phyloP scores from a whole-genome alignment of 2,329 filamentous ascomycete species.

The Podosphaera leucotricha region DNA sequence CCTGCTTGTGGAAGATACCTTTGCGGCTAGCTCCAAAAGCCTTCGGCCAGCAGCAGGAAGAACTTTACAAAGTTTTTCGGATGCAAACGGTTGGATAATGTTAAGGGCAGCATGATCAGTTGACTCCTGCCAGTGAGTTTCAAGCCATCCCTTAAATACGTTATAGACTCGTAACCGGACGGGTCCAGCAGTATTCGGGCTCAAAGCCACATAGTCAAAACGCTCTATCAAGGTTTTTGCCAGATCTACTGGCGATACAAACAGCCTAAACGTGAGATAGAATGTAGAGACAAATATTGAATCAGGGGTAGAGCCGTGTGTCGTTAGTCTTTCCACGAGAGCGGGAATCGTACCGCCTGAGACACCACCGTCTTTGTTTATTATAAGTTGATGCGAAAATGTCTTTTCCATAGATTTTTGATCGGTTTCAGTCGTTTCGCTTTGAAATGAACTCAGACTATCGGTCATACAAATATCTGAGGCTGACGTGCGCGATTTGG shows the following conservation, averaged over 20 bases:
- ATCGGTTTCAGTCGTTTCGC: constrained; percentile 61
- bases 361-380: constrained; percentile 89
- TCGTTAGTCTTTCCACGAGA: constrained; percentile 81
- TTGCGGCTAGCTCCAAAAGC: constrained; percentile 56
- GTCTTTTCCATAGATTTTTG: constrained; percentile 75
- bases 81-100: constrained; percentile 59
- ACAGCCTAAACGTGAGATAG: constrained; percentile 86
- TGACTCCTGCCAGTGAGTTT: constrained; percentile 78
- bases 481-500: constrained; percentile 31
- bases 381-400: constrained; percentile 71
- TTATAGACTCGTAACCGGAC: constrained; percentile 87
- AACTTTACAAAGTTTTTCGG: constrained; percentile 39
- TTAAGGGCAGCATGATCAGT: constrained; percentile 54
- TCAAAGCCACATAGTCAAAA: constrained; percentile 76
- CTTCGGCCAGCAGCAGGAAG: constrained; percentile 59
- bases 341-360: constrained; percentile 76
- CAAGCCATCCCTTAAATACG: constrained; percentile 89
- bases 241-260: constrained; percentile 59
- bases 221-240: constrained; percentile 68
- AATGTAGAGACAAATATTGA: constrained; percentile 82
- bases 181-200: constrained; percentile 47
- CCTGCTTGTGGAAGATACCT: constrained; percentile 49
- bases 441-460: constrained; percentile 39
- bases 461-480: constrained; percentile 44
- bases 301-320: constrained; percentile 80